These are phyloP conservation scores for Penicillium sp. DNA, from an alignment of 2,329 filamentous ascomycete genomes.

Conservation along the genomic window DNA sequence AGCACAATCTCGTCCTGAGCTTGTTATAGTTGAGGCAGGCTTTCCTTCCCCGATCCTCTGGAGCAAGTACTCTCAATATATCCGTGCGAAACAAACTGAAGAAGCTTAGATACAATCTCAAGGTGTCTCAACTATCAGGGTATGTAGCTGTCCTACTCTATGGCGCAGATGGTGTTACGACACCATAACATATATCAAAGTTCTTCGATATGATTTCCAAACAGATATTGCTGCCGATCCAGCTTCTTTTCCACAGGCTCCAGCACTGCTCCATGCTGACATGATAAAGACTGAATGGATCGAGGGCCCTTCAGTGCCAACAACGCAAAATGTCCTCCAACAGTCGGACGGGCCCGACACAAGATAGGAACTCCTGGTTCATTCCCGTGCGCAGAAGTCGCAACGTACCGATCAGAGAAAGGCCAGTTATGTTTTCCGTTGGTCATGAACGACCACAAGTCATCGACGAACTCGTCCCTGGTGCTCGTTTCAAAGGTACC, in stretches of 20 bases:
- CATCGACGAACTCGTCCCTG: conserved; percentile 37
- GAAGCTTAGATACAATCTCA: background rate
- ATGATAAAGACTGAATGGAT: conserved; percentile 21
- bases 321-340: conserved; percentile 45
- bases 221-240: background rate
- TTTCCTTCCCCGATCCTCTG: background rate
- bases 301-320: conserved; percentile 37
- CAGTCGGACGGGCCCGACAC: conserved; percentile 42
- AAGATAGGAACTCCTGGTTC: conserved; percentile 32
- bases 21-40: background rate
- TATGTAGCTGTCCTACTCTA: background rate
- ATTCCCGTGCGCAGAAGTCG: conserved; percentile 31
- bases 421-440: conserved; percentile 45
- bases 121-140: background rate
- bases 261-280: background rate
- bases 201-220: conserved; percentile 13
- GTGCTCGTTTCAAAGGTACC: conserved; percentile 31
- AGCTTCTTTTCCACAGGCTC: background rate
- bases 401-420: conserved; percentile 45
- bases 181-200: background rate
- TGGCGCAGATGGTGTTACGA: background rate
- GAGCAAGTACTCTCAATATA: background rate
- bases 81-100: background rate
- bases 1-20: background rate
- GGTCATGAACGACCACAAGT: conserved; percentile 43